These are phyloP conservation scores for Fragaria nilgerrensis DNA, from an alignment of 306 rosid species.

Conservation along the genomic window DNA sequence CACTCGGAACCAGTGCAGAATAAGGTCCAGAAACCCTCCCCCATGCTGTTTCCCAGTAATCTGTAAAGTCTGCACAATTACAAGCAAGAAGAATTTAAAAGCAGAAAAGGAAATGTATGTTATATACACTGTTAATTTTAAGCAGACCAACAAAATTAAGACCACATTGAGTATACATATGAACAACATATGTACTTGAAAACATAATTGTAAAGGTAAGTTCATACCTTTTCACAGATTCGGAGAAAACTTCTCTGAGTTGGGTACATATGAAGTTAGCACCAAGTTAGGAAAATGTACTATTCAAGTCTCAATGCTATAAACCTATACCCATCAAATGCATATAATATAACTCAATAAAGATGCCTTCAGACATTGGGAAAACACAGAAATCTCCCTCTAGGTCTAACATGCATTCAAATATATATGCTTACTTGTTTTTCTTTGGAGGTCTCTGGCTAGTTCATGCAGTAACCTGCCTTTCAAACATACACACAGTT, in stretches of 20 bases:
- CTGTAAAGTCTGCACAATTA: not conserved
- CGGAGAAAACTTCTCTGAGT: not conserved
- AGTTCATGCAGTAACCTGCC: not conserved
- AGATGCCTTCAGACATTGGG: not conserved
- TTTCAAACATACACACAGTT: not conserved
- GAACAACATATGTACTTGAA: not conserved
- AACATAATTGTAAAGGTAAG: not conserved
- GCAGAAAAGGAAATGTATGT: not conserved
- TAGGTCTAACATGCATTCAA: not conserved
- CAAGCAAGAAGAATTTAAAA: not conserved
- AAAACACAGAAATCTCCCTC: not conserved
- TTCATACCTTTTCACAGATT: not conserved
- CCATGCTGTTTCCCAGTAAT: not conserved
- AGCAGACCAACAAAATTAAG: not conserved
- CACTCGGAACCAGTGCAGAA: constrained; percentile 16
- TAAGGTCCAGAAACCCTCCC: constrained; percentile 4
- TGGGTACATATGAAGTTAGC: not conserved
- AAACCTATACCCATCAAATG: not conserved
- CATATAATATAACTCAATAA: not conserved
- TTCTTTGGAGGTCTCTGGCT: not conserved
- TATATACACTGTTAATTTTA: not conserved
- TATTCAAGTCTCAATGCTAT: not conserved
- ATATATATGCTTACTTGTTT: not conserved
- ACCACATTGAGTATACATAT: not conserved
- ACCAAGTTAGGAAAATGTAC: not conserved